A percentile compares a stretch with the other conserved stretches of the same genome.
These are phyloP conservation scores for Linnemannia elongata DNA, from an alignment of 192 early-diverging fungal genomes.

Conservation along the genomic window DNA sequence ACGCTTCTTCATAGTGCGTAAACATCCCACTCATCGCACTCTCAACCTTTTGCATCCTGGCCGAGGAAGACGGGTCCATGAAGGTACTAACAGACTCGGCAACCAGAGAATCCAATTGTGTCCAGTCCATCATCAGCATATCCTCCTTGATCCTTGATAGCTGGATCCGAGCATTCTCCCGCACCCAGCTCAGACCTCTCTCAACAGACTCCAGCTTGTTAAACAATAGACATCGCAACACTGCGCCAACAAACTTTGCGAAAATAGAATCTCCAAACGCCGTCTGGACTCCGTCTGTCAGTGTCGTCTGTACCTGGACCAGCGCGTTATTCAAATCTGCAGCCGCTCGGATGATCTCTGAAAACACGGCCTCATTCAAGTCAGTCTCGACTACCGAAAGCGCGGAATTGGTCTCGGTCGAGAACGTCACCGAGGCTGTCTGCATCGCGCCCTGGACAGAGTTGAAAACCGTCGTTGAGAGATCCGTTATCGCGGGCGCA, in stretches of 20 bases:
- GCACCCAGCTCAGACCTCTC: constrained; percentile 31
- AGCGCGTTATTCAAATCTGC: constrained; percentile 5
- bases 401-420: constrained; percentile 16
- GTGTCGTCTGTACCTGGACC: constrained; percentile 5
- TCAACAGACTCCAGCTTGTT: constrained; percentile 17
- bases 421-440: constrained; percentile 18
- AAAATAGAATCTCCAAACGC: constrained; percentile 31
- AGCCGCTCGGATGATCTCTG: constrained; percentile 13
- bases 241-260: constrained; percentile 21
- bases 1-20: constrained; percentile 6
- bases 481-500: not conserved
- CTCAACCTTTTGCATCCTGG: not conserved
- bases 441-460: constrained; percentile 11
- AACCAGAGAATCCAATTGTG: constrained; percentile 16
- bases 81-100: not conserved
- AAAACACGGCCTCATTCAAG: constrained; percentile 32
- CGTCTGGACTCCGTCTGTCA: constrained; percentile 6
- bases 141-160: constrained; percentile 20
- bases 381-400: constrained; percentile 26
- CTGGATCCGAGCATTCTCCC: constrained; percentile 15
- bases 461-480: not conserved
- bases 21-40: not conserved
- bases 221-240: constrained; percentile 36
- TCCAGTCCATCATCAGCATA: constrained; percentile 24
- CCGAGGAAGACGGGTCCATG: no score